These are phyloP conservation scores for Globisporangium paddicum DNA, from an alignment of 352 stramenopile species.

Conservation along the genomic window DNA sequence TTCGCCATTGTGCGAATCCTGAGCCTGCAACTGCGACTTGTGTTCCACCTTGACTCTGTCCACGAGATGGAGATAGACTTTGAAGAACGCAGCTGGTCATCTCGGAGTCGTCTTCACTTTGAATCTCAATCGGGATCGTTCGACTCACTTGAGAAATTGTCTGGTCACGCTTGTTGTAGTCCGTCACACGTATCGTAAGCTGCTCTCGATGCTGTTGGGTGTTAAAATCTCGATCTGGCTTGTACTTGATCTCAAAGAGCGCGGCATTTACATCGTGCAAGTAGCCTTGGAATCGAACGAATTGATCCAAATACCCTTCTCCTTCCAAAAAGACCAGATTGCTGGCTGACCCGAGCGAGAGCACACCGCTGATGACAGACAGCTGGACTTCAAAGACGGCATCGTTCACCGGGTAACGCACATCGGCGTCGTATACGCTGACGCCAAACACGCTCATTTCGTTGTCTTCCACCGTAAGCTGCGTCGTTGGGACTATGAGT, in stretches of 20 bases:
- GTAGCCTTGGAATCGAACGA: constrained; percentile 49
- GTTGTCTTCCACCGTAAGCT: constrained; percentile 55
- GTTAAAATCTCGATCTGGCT: constrained; percentile 71
- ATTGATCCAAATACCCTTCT: constrained; percentile 38
- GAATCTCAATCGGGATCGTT: constrained; percentile 37
- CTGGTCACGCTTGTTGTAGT: constrained; percentile 51
- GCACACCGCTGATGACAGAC: constrained; percentile 42
- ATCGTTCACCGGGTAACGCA: constrained; percentile 23
- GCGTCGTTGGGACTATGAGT: constrained; percentile 41
- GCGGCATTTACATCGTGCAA: constrained; percentile 57
- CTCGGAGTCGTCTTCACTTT: constrained; percentile 40
- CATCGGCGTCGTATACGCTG: constrained; percentile 56
- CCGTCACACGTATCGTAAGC: constrained; percentile 47
- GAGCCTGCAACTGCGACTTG: constrained; percentile 31
- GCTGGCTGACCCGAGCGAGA: constrained; percentile 29
- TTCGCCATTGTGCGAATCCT: constrained; percentile 28
- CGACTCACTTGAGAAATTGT: constrained; percentile 39
- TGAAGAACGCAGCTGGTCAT: constrained; percentile 23
- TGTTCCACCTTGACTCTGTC: constrained; percentile 35
- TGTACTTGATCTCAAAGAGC: constrained; percentile 72
- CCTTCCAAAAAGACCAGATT: constrained; percentile 45
- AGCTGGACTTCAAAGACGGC: constrained; percentile 54
- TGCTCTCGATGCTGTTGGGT: constrained; percentile 51
- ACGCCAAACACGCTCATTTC: constrained; percentile 64
- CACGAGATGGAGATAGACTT: constrained; percentile 24